Base-by-base conservation (phyloP, 2,329 filamentous ascomycete species). In the Ceratocystis papillata region DNA sequence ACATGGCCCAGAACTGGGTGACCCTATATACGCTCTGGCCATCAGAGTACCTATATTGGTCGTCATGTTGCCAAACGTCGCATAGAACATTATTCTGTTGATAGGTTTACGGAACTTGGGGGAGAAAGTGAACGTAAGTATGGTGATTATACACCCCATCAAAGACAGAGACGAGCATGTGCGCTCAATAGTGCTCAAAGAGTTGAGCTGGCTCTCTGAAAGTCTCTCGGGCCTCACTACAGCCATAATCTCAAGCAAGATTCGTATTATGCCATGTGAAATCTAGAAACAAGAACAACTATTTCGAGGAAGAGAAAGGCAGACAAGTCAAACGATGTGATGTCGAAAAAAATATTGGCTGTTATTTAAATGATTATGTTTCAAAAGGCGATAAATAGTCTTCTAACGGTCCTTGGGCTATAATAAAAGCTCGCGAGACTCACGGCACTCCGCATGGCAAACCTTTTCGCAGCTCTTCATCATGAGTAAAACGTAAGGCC, bases 71-170 rank as follows among this genome's bases (percentile, higher is more conserved):
- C 89, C 90, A 72, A 89, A 87, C 0, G 87, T 88, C 5, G 90
- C 89, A 73, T 88, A 94, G 74, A 95, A 93, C 8, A 93, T 86
- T 0, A 95, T 80, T 20, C 90, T 81, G 72, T 94, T 94, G 76
- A 94, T 91, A n/a, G 89, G 88, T 72, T 91, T 93, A 71, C 88
- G 87, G 73, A 94, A 94, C 4, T 81, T 80, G 17, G 79, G 80
- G 41, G 86, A 89, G n/a, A 75, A 74, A 37, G 82, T 76, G 72
- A 92, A 94, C 2, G 88, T 91, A 65, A 78, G 70, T 65, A 93
- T 84, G 71, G 91, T 87, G 73, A 92, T 84, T 41, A 86, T 70
- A 55, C 86, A 88, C 66, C 88, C 89, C 1, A 87, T 63, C 0
- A 94, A 74, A 0, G 89, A 93, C 55, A 92, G 75, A 6, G 85